Evolutionary conservation across 2,329 filamentous ascomycete genomes (phyloP).

Genomic region (Colletotrichum caudatum): DNA sequence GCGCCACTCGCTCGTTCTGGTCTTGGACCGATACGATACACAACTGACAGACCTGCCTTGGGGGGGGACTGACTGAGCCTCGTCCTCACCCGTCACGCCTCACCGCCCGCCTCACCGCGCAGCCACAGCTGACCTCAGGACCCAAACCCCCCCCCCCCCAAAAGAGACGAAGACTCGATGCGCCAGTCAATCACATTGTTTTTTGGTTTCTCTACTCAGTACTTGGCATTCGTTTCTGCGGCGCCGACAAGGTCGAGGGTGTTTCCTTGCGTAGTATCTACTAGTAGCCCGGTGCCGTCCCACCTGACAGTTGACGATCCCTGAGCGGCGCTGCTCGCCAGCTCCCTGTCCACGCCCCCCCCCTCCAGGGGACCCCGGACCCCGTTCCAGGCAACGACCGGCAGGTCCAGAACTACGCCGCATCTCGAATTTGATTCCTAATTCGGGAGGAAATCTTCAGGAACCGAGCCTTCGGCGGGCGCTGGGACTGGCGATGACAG

Average conservation of each 20-base stretch:
- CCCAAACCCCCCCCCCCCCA: not conserved
- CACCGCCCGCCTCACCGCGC: slow-evolving; percentile 13
- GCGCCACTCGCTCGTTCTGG: not conserved
- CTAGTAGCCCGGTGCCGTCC: not conserved
- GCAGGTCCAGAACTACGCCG: not conserved
- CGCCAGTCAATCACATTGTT: slow-evolving; percentile 2
- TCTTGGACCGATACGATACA: not conserved
- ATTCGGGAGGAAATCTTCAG: not conserved
- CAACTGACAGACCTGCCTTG: not conserved
- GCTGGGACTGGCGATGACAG: not conserved
- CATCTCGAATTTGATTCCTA: not conserved
- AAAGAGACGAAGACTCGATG: not conserved
- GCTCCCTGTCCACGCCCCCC: not conserved
- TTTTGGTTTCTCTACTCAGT: not conserved
- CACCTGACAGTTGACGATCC: slow-evolving; percentile 6
- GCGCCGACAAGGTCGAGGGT: not conserved
- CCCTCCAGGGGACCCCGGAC: too few relatives aligned
- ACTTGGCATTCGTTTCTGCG: too few relatives aligned
- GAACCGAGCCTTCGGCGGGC: not conserved
- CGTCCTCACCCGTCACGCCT: slow-evolving; percentile 23
- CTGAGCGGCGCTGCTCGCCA: not conserved
- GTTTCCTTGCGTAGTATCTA: not conserved
- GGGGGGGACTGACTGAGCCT: slow-evolving; percentile 29
- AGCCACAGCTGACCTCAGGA: slow-evolving; percentile 39
- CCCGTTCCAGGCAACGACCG: slow-evolving; percentile 13